Evolutionary conservation across 2,329 filamentous ascomycete genomes (phyloP), one percentile per base, ranked within the genome.

Genomic region (Chaetomium sp.): DNA sequence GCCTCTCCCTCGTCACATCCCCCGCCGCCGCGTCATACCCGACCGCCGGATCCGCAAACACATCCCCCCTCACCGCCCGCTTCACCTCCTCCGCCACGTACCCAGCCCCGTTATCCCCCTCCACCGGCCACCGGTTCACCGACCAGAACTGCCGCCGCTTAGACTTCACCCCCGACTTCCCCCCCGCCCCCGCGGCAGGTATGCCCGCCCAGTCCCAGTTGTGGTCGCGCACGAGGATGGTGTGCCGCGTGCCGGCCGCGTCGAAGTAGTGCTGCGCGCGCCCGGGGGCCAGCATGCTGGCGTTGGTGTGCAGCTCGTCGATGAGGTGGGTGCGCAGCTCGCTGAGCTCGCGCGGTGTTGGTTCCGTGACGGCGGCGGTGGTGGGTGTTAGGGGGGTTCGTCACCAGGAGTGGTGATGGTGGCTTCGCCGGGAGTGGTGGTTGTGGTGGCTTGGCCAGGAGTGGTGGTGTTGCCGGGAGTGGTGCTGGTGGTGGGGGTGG

Each of bases 61-160:
- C 63, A n/a, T 77, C 74, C 4, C 54, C 57, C 2, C 23, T 55
- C 62, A 81, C 76, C 21, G 68, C 58, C 13, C 70, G 63, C 58
- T 74, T 74, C n/a, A 67, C 72, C 25, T 71, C 68, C 27, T 71
- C 58, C 7, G 65, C 72, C 68, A 82, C 79, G 60, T 79, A 70
- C 16, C 35, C 35, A 1, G 35, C 13, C 13, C 35, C 13, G 10
- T 58, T 62, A 0, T 27, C 38, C 27, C 27, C 27, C 29, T 78
- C 69, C 23, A 79, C 51, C 42, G 82, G 82, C 82, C 83, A 85
- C 47, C 81, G 77, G 69, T 80, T 75, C 53, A 85, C 72, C 67
- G 74, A 72, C 73, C 82, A 85, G 70, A 77, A 84, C 54, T 65
- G 66, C 6, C 70, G 67, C 54, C 68, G 71, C 59, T 69, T 10